Evolutionary conservation across 73 alveolate species (phyloP).

Genomic region (Durusdinium trenchii): DNA sequence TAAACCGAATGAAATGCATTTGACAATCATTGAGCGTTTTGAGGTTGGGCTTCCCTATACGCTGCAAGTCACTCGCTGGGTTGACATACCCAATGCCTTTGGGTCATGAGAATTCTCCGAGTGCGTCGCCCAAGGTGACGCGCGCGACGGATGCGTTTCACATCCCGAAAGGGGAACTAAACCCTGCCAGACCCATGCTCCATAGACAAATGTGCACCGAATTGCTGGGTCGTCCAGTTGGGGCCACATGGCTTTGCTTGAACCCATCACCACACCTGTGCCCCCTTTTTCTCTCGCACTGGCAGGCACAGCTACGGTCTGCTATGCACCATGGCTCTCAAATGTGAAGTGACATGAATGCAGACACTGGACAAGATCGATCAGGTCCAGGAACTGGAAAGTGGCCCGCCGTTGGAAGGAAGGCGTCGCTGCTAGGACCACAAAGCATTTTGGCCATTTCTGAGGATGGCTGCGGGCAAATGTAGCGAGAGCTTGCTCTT

Average conservation of each 20-base stretch:
- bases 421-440: too few species aligned
- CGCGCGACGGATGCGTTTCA: neutral
- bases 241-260: neutral
- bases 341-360: neutral
- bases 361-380: too few species aligned
- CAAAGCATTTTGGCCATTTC: too few species aligned
- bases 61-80: constrained; percentile 51
- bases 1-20: too few species aligned
- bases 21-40: neutral
- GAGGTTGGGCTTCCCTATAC: constrained; percentile 27
- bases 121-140: too few species aligned
- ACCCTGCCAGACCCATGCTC: neutral
- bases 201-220: neutral
- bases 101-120: too few species aligned
- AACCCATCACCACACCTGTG: neutral
- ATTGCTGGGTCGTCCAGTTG: neutral
- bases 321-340: neutral
- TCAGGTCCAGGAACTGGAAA: too few species aligned
- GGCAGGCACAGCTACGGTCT: constrained; percentile 56
- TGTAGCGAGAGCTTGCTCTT: constrained; percentile 59
- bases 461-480: constrained; percentile 50
- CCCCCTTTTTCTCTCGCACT: neutral
- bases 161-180: neutral
- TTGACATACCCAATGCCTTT: too few species aligned
- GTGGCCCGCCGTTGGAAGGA: too few species aligned